Evolutionary conservation across 805 yeast species (phyloP).

Genomic region (Suhomyces kilbournensis): DNA sequence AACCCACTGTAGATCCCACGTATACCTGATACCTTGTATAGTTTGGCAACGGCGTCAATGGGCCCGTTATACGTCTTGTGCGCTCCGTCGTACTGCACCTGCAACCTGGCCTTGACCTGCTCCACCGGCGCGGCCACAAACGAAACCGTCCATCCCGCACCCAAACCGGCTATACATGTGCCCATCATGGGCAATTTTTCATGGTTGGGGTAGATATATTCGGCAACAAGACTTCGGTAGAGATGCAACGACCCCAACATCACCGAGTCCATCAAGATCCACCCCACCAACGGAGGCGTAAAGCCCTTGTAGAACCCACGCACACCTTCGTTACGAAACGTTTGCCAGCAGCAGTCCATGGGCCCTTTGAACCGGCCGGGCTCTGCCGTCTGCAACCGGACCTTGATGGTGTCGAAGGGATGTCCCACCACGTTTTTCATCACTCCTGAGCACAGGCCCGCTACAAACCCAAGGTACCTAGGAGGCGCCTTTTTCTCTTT

Average conservation of each 20-base stretch:
- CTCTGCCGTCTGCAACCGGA: conserved; percentile 71
- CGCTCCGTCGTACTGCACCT: conserved; percentile 82
- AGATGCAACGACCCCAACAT: conserved; percentile 85
- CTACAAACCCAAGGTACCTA: conserved; percentile 70
- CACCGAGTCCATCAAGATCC: conserved; percentile 92
- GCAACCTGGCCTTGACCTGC: conserved; percentile 82
- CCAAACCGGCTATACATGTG: conserved; percentile 68
- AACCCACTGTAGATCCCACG: conserved; percentile 79
- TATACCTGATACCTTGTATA: conserved; percentile 60
- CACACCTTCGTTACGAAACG: conserved; percentile 70
- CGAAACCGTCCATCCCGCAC: conserved; percentile 91
- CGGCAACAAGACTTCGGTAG: conserved; percentile 66
- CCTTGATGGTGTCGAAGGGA: conserved; percentile 90
- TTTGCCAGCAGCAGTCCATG: conserved; percentile 71
- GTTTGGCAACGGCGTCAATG: conserved; percentile 62
- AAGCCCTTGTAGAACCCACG: conserved; percentile 85
- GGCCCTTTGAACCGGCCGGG: conserved; percentile 70
- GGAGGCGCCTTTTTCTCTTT: conserved; percentile 35
- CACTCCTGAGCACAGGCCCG: conserved; percentile 85
- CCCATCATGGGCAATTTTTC: conserved; percentile 69
- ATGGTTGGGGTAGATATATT: conserved; percentile 58
- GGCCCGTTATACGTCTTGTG: conserved; percentile 74
- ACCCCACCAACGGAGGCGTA: conserved; percentile 89
- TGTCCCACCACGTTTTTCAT: conserved; percentile 89
- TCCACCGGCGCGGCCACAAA: conserved; percentile 97